Conservation (phyloP, 371 early-diverging fungal species). For the Rhizopus delemar region DNA sequence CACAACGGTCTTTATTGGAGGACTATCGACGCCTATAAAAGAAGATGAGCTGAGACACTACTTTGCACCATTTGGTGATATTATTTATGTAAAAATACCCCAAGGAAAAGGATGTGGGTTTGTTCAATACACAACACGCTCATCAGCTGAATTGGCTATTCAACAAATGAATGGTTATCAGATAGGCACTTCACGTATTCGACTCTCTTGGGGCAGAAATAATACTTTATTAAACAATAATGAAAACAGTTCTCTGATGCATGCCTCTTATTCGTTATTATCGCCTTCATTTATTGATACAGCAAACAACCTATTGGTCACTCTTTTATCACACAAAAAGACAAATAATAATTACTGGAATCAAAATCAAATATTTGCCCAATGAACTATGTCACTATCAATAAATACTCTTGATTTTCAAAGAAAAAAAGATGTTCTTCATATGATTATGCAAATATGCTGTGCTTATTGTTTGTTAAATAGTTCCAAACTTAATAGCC, state of each 20-base stretch:
- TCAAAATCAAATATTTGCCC: no score
- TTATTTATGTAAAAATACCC: slow-evolving; percentile 88
- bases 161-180: slow-evolving; percentile 80
- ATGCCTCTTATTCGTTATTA: no score
- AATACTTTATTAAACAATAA: neutral
- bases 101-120: slow-evolving; percentile 92
- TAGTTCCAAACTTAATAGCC: no score
- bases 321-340: neutral
- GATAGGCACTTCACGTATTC: slow-evolving; percentile 78
- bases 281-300: no score
- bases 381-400: no score
- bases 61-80: slow-evolving; percentile 85
- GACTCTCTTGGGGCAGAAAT: slow-evolving; percentile 82
- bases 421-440: no score
- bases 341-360: no score
- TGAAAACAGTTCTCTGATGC: no score
- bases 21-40: slow-evolving; percentile 68
- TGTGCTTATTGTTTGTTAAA: no score
- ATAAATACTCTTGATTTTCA: no score
- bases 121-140: slow-evolving; percentile 80
- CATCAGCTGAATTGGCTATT: slow-evolving; percentile 85
- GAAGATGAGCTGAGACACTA: slow-evolving; percentile 80
- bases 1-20: slow-evolving; percentile 94
- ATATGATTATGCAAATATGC: no score
- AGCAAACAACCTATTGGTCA: no score